Evolutionary conservation across 148 eudicot genomes (phyloP).

Genomic region (Chenopodium quinoa): DNA sequence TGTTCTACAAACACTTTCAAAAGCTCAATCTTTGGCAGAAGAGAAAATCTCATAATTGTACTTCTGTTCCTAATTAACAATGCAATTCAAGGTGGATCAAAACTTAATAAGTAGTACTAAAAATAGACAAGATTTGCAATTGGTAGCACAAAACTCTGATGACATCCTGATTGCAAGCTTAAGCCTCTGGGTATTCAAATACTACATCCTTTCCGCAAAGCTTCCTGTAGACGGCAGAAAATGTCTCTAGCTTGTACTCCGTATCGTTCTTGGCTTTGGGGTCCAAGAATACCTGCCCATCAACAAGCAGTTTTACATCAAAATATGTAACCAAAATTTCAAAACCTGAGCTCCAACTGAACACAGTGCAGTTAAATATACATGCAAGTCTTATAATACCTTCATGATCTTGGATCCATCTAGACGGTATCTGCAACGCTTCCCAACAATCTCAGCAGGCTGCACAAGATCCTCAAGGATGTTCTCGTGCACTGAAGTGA

Average conservation of each 20-base stretch:
- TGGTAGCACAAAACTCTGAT: conserved; percentile 19
- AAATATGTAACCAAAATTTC: background rate
- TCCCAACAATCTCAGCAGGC: conserved; percentile 93
- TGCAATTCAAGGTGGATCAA: conserved; percentile 20
- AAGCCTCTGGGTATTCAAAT: conserved; percentile 72
- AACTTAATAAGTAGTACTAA: conserved; percentile 13
- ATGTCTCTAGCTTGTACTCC: conserved; percentile 90
- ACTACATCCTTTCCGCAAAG: conserved; percentile 94
- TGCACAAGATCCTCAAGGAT: conserved; percentile 82
- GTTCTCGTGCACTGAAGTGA: conserved; percentile 84
- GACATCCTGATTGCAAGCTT: conserved; percentile 23
- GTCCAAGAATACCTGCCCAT: conserved; percentile 66
- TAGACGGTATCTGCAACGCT: conserved; percentile 71
- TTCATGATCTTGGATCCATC: conserved; percentile 84
- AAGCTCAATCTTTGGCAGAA: conserved; percentile 18
- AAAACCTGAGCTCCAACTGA: background rate
- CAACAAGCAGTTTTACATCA: background rate
- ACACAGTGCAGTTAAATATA: background rate
- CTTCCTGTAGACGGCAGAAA: conserved; percentile 79
- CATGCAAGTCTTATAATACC: conserved; percentile 30
- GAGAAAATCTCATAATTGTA: conserved; percentile 25
- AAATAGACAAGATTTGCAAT: conserved; percentile 14
- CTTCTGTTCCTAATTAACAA: conserved; percentile 13
- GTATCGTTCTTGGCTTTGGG: conserved; percentile 84
- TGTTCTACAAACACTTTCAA: conserved; percentile 21